phyloP scores from a whole-genome alignment of 1,284 basidiomycete species.

The Malassezia globosa region DNA sequence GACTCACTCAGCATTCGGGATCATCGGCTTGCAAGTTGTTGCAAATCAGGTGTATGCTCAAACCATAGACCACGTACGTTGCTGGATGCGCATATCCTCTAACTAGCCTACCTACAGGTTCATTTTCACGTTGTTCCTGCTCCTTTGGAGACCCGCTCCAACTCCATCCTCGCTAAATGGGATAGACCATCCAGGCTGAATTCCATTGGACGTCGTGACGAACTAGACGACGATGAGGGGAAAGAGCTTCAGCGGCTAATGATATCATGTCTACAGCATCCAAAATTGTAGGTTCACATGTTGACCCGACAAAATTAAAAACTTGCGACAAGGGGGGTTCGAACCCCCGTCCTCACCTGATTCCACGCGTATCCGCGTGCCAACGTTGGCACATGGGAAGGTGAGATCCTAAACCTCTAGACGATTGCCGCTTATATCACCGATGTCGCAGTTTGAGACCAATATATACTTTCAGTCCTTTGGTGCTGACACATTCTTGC shows the following conservation, averaged over 20 bases:
- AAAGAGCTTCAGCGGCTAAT: background rate
- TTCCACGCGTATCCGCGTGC: slow-evolving; percentile 13
- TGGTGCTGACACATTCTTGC: too few relatives aligned
- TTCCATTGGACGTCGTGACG: slow-evolving; percentile 6
- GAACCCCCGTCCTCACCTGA: slow-evolving; percentile 21
- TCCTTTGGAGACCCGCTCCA: background rate
- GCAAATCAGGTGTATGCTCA: slow-evolving; percentile 16
- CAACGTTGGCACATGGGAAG: slow-evolving; percentile 16
- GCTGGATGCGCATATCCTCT: too few relatives aligned
- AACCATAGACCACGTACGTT: slow-evolving; percentile 14
- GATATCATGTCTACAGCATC: background rate
- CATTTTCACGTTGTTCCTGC: slow-evolving; percentile 18
- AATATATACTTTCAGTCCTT: too few relatives aligned
- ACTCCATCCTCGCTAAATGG: slow-evolving; percentile 4
- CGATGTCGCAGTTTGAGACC: too few relatives aligned
- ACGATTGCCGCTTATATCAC: slow-evolving; percentile 19
- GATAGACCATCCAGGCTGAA: background rate
- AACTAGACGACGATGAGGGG: slow-evolving; percentile 10
- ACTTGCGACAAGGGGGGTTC: slow-evolving; percentile 20
- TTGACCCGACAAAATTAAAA: background rate
- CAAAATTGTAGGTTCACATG: background rate
- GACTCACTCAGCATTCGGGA: background rate
- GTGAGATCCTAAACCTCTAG: slow-evolving; percentile 23
- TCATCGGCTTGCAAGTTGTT: slow-evolving; percentile 11
- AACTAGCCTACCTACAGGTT: background rate